Base-by-base conservation (phyloP, 306 rosid species). In the Arachis hypogaea region DNA sequence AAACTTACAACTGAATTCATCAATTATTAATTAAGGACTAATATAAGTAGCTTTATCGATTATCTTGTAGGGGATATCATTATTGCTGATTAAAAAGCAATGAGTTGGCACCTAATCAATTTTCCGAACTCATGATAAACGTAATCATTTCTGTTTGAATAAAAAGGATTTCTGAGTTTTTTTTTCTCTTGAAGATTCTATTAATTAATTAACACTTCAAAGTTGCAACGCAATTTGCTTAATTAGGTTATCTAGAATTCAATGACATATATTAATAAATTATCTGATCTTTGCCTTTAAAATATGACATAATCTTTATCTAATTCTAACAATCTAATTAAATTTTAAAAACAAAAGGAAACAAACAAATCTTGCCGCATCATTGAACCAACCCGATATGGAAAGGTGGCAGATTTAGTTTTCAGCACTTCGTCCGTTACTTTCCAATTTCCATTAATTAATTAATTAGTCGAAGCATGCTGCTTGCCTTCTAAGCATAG, bases 401-500 rank as follows among this genome's bases (percentile, higher is more conserved):
- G 86, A 82, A 84, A 81, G 64, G 59, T 70, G 80, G 72, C 84
- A 44, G 50, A 55, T 59, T 33, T 83, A 45, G 72, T 49, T 55
- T 66, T 16, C 69, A 0, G 70, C 78, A 63, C 75, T 59, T 3
- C 59, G 60, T 54, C 57, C 77, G 10, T 71, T 57, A 66, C 66
- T 63, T 77, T 64, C 43, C 64, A 22, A 22, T 1, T 22, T 22
- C 28, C 28, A 22, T 22, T 22, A 22, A 72, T 68, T 65, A 73
- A 64, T 73, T 44, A 59, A 67, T 69, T 30, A 74, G 59, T 70
- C 81, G 76, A 79, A 73, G 30, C 77, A 75, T 66, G 78, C 78
- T 11, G 38, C 88, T 86, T 88, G 78, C 83, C 90, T 88, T 88
- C 62, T 66, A 90, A 84, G 84, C 81, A 71, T 80, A 66, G 69